These are phyloP conservation scores for Trypanosoma cruzi DNA, from an alignment of 208 protist genomes.

Conservation along the genomic window DNA sequence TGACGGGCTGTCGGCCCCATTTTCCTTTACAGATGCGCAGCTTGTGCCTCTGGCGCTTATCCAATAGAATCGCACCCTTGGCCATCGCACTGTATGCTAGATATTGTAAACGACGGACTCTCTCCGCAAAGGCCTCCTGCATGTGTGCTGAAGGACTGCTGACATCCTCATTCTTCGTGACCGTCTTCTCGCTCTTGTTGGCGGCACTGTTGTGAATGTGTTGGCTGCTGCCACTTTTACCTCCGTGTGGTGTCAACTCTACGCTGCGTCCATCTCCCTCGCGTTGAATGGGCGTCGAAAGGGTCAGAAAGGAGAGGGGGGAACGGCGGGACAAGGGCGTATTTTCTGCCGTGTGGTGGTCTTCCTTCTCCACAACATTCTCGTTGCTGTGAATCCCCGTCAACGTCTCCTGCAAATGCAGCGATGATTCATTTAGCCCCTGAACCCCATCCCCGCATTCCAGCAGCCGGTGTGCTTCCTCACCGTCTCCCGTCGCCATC, in stretches of 20 bases:
- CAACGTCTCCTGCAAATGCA: background rate
- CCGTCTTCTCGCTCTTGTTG: background rate
- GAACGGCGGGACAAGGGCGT: background rate
- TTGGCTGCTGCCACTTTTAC: background rate
- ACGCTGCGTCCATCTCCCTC: background rate
- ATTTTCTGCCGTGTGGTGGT: background rate
- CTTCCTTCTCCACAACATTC: background rate
- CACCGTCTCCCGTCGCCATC: background rate
- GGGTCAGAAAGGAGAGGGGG: background rate
- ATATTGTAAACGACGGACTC: conserved; percentile 61
- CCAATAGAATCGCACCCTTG: conserved; percentile 56
- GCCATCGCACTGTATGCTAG: conserved; percentile 74
- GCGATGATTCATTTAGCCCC: background rate
- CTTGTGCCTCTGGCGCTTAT: conserved; percentile 50
- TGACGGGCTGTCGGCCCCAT: conserved; percentile 64
- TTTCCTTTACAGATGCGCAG: conserved; percentile 58
- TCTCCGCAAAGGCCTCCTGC: conserved; percentile 13
- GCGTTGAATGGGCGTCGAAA: background rate
- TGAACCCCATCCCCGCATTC: background rate
- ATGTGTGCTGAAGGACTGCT: background rate
- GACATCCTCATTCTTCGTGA: background rate
- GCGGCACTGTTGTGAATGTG: background rate
- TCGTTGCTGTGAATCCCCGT: background rate
- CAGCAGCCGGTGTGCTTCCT: background rate
- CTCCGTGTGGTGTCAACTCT: background rate